Evolutionary conservation across 2,329 filamentous ascomycete species (phyloP), one percentile per base, ranked within the genome.

Genomic region (Colletotrichum sojae): DNA sequence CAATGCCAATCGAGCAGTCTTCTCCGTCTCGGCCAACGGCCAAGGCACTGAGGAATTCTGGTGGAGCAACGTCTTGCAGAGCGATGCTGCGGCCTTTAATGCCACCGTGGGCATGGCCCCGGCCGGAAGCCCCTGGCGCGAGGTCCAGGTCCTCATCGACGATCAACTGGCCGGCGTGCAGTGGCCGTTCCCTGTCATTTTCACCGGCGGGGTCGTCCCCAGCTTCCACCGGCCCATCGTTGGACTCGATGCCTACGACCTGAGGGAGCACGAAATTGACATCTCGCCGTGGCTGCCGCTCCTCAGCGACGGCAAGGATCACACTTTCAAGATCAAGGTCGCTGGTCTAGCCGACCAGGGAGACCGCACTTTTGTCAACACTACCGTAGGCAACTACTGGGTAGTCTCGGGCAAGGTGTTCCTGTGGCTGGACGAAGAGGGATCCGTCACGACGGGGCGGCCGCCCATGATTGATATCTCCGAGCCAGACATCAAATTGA

Each of bases 101-200:
- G 78, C 80, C 6, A 85, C 83, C 2, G 85, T 86, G 4, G 89
- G 88, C 13, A 79, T 81, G 2, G 83, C 94, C 0, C 88, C 89
- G 25, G 93, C 92, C 0, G 89, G 89, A 73, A 91, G 91, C 5
- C 89, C 92, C 1, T 95, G 93, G 77, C 89, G 94, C 22, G 94
- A 97, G 80, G 85, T 96, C 1, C 92, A 95, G 73, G 82, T 96
- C 1, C 83, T 88, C 51, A 92, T 97, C 60, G 93, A 97, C 75
- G 92, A 88, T 1, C 80, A 86, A 18, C 79, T 95, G 22, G 92
- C 92, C 1, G 94, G 93, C 2, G 89, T 94, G 2, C 87, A 89
- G 39, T 96, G 92, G 92, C 94, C 94, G 1, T 95, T 93, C 74
- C 93, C 93, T 0, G 86, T 94, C 18, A 91, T 97, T 56, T 95